phyloP scores from a whole-genome alignment of 768 basidiomycete species.

The Leccinum broughii region DNA sequence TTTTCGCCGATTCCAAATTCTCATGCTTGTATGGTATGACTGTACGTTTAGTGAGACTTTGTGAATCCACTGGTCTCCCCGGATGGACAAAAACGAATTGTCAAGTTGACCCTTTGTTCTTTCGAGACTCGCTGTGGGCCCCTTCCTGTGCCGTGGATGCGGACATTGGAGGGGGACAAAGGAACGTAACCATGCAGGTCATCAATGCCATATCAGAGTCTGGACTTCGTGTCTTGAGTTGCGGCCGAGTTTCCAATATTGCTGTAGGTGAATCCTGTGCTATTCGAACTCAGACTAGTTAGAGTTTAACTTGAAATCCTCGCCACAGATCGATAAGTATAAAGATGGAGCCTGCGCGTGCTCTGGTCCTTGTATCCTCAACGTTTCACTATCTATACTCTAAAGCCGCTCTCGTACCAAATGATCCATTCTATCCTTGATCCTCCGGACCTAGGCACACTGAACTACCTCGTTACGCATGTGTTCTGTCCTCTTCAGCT shows the following conservation, averaged over 20 bases:
- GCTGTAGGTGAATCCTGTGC: not conserved
- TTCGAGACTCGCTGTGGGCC: not conserved
- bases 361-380: not conserved
- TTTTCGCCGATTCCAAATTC: not conserved
- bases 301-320: not conserved
- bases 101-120: not conserved
- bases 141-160: not conserved
- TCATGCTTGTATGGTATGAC: not conserved
- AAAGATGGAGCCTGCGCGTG: not conserved
- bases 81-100: not conserved
- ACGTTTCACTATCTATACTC: not conserved
- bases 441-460: not conserved
- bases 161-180: not conserved
- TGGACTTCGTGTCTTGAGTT: not conserved
- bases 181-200: too few species aligned
- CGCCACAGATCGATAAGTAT: not conserved
- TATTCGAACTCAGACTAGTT: not conserved
- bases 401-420: not conserved
- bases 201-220: too few species aligned
- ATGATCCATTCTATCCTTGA: not conserved
- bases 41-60: not conserved
- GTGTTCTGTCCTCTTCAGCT: constrained; percentile 38
- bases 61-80: not conserved
- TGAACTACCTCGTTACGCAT: constrained; percentile 36
- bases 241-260: not conserved